A percentile compares a stretch with the other conserved stretches of the same genome.
These are phyloP conservation scores for Gaultheria prostrata DNA, from an alignment of 148 eudicot species.

Conservation along the genomic window DNA sequence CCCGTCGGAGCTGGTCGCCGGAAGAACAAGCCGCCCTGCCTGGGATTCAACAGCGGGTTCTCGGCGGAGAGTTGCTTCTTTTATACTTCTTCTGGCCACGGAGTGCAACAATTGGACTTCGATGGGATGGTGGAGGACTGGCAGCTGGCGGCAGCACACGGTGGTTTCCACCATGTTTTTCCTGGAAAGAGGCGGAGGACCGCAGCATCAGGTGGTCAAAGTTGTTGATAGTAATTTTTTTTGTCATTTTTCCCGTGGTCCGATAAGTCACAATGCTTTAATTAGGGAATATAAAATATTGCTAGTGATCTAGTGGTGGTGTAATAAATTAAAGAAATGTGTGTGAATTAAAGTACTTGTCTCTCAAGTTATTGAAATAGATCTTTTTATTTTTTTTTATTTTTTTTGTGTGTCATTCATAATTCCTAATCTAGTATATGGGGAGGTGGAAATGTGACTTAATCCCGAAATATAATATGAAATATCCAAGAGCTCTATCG, in stretches of 20 bases:
- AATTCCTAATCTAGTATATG: too few relatives aligned
- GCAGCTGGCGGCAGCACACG: conserved; percentile 32
- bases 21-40: conserved; percentile 48
- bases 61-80: conserved; percentile 28
- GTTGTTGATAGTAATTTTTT: neutral
- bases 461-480: too few relatives aligned
- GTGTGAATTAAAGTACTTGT: neutral
- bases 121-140: conserved; percentile 46
- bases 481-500: too few relatives aligned
- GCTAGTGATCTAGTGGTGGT: conserved; percentile 8
- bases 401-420: too few relatives aligned
- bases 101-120: conserved; percentile 30
- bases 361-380: neutral
- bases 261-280: neutral
- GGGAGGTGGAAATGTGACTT: too few relatives aligned
- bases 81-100: conserved; percentile 21
- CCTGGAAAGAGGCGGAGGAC: conserved; percentile 13
- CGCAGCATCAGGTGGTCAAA: conserved; percentile 3
- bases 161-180: neutral
- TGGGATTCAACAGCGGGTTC: conserved; percentile 15
- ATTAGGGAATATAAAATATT: neutral
- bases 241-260: neutral
- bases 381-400: too few relatives aligned
- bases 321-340: neutral
- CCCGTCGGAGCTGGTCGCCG: conserved; percentile 80